phyloP scores from a whole-genome alignment of 352 stramenopile species.

The Pythium pyrilobum region DNA sequence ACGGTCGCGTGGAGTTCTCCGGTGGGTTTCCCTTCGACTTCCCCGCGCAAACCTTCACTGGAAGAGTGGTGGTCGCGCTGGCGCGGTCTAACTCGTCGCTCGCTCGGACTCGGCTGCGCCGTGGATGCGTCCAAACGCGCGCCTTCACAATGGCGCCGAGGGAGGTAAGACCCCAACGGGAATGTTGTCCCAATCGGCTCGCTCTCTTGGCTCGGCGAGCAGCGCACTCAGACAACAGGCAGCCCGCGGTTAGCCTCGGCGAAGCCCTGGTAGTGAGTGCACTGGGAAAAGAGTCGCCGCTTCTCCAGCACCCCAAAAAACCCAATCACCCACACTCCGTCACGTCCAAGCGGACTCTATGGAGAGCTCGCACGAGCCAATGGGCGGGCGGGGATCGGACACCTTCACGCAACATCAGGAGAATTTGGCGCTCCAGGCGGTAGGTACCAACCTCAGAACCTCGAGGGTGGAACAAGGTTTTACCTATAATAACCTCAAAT shows the following conservation, averaged over 20 bases:
- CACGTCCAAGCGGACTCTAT: slow-evolving; percentile 3
- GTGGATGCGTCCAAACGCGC: too few relatives aligned
- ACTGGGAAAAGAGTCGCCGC: slow-evolving; percentile 7
- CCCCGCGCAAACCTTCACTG: too few relatives aligned
- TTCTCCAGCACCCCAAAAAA: slow-evolving; percentile 19
- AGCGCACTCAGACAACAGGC: slow-evolving; percentile 3
- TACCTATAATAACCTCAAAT: too few relatives aligned
- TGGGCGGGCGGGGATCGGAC: not conserved
- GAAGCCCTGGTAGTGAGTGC: too few relatives aligned
- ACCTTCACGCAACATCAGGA: slow-evolving; percentile 11
- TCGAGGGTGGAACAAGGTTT: slow-evolving; percentile 13
- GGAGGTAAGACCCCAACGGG: slow-evolving; percentile 6
- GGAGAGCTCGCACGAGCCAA: not conserved
- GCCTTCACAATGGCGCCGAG: not conserved
- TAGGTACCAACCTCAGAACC: slow-evolving; percentile 13
- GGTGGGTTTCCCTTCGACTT: too few relatives aligned
- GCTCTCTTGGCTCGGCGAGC: not conserved
- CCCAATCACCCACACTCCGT: slow-evolving; percentile 6
- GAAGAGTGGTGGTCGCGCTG: too few relatives aligned
- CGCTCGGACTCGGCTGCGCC: too few relatives aligned
- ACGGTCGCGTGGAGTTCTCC: too few relatives aligned
- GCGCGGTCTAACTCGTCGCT: too few relatives aligned
- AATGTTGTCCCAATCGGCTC: slow-evolving; percentile 18
- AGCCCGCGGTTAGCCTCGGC: too few relatives aligned
- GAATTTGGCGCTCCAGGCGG: not conserved